A percentile compares a stretch with the other conserved stretches of the same genome.
phyloP scores from a whole-genome alignment of 352 stramenopile genomes.

The Phytophthora syringae region DNA sequence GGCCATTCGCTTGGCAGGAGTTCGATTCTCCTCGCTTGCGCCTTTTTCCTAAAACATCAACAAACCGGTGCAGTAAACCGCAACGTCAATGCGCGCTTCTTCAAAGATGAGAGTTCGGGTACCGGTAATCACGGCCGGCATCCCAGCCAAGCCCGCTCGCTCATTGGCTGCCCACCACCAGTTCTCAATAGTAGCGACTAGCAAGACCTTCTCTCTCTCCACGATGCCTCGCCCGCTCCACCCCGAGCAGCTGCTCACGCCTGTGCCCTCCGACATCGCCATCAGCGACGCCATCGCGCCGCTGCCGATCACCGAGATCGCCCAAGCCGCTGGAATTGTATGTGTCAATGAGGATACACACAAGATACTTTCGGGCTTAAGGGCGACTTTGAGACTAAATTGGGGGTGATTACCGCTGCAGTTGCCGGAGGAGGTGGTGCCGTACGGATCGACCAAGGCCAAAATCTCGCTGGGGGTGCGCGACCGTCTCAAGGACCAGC shows the following conservation, averaged over 20 bases:
- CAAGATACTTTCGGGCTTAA: slow-evolving; percentile 27
- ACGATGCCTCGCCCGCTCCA: slow-evolving; percentile 61
- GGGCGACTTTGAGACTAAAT: too few species aligned
- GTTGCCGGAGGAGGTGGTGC: slow-evolving; percentile 84
- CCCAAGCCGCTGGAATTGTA: slow-evolving; percentile 71
- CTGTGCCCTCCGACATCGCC: slow-evolving; percentile 81
- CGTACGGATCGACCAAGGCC: slow-evolving; percentile 91
- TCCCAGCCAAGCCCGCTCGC: slow-evolving; percentile 28
- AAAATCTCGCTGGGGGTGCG: slow-evolving; percentile 94
- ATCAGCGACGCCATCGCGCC: slow-evolving; percentile 83
- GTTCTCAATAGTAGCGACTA: slow-evolving; percentile 26
- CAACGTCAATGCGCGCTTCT: slow-evolving; percentile 11
- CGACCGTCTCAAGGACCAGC: slow-evolving; percentile 84
- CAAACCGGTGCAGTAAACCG: neutral
- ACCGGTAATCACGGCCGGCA: slow-evolving; percentile 29
- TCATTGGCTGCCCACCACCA: slow-evolving; percentile 36
- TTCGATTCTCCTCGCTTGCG: slow-evolving; percentile 93
- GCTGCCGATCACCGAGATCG: slow-evolving; percentile 72
- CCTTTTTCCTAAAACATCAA: slow-evolving; percentile 49
- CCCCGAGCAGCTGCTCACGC: slow-evolving; percentile 65
- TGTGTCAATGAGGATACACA: slow-evolving; percentile 12
- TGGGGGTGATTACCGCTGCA: slow-evolving; percentile 33
- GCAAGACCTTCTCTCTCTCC: slow-evolving; percentile 19
- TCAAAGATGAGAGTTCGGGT: slow-evolving; percentile 30
- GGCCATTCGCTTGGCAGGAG: slow-evolving; percentile 89